Conservation (phyloP, 768 basidiomycete species). For the Mycena epipterygia region DNA sequence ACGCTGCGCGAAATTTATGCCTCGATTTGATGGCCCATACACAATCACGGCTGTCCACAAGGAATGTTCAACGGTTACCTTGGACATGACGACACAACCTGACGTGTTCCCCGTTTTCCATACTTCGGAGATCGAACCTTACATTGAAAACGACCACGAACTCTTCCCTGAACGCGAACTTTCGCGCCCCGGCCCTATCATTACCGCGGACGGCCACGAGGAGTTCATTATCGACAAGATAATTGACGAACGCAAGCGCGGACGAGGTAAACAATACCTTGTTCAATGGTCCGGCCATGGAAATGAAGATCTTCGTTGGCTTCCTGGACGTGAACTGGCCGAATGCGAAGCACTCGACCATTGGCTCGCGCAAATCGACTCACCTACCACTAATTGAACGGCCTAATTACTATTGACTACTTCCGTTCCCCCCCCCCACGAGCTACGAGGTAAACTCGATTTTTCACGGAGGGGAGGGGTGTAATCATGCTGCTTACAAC, state of each 20-base stretch:
- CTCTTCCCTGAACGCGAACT: slow-evolving; percentile 46
- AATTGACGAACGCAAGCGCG: slow-evolving; percentile 39
- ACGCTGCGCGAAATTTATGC: slow-evolving; percentile 55
- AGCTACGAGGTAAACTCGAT: background rate
- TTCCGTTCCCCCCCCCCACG: background rate
- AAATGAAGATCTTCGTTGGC: slow-evolving; percentile 42
- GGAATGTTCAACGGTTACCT: slow-evolving; percentile 37
- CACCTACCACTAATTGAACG: background rate
- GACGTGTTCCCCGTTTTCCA: slow-evolving; percentile 52
- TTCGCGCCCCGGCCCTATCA: slow-evolving; percentile 37
- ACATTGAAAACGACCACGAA: slow-evolving; percentile 42
- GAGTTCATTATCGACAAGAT: slow-evolving; percentile 47
- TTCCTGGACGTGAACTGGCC: slow-evolving; percentile 40
- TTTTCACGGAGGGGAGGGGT: background rate
- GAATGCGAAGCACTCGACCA: slow-evolving; percentile 23
- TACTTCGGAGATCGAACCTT: slow-evolving; percentile 43
- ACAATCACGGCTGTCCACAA: slow-evolving; percentile 35
- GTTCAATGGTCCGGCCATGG: slow-evolving; percentile 48
- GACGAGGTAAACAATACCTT: too few species aligned
- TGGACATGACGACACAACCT: slow-evolving; percentile 36
- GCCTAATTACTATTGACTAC: too few species aligned
- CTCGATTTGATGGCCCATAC: slow-evolving; percentile 48
- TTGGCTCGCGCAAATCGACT: background rate
- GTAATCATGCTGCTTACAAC: too few species aligned
- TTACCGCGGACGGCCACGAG: slow-evolving; percentile 37